Base-by-base conservation (phyloP, 2,329 filamentous ascomycete genomes). In the Ceratocystis huliohia region DNA sequence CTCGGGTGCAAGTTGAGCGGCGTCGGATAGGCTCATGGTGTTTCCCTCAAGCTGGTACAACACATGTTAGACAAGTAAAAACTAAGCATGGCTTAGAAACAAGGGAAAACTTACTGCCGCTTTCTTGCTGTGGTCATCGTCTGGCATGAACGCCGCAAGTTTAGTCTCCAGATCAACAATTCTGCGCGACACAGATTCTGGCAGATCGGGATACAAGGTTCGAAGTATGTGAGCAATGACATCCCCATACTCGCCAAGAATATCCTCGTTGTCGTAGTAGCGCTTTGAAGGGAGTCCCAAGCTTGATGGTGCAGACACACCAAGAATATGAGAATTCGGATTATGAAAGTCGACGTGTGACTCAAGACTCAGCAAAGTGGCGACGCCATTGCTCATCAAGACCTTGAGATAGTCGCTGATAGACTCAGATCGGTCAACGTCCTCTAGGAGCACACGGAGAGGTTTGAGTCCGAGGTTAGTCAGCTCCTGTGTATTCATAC, bases 271-370 rank as follows among this genome's bases (percentile, higher is more conserved):
- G 41, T 80, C 76, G 70, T 86, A 87, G 69, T 84, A 82, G 70
- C 85, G 79, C 70, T 84, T 83, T 1, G 83, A 81, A 0, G 84
- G 84, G 5, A 87, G 78, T n/a, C 84, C 83, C 69, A 86, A 79
- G 75, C 78, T 68, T 72, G 76, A 69, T 75, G 76, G 72, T 74
- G 82, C 69, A 79, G 76, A 72, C 5, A 77, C 74, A 66, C 74
- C 72, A 28, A 78, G 70, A 48, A 78, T 74, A 17, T 73, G 71
- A 0, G 70, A 69, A 28, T 73, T 72, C 13, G 78, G 78, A 63
- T 79, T 73, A 70, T 75, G 76, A 69, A 78, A 76, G 68, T 80
- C 78, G 17, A 77, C 74, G 44, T 75, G 74, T 8, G 74, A 75
- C 56, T 71, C 72, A 5, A 79, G 68, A n/a, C 70, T 68, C 41